Evolutionary conservation across 2,329 filamentous ascomycete species (phyloP), one percentile per base, ranked within the genome.

Genomic region (Rhynchosporium graminicola): DNA sequence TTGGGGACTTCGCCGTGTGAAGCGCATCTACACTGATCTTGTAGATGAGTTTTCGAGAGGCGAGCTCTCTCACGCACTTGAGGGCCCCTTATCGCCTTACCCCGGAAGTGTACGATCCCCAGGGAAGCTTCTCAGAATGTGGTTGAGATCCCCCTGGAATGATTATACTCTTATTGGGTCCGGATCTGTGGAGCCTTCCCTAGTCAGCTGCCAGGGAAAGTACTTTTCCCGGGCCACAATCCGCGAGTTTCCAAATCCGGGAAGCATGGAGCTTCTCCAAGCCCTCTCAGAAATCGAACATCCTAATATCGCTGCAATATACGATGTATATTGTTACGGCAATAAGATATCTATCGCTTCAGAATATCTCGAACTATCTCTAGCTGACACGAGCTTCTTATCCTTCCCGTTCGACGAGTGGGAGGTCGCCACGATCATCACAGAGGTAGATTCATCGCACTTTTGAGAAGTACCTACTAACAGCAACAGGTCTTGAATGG

Each of bases 211-310:
- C 46, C n/a, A n/a, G 52, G 47, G 58, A 42, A 45, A 38, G 36
- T 60, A 60, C 40, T 60, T 60, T 45, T 47, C 38, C 20, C 29
- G 42, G 38, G 57, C 36, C 15, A 52, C 46, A 26, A 45, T 60
- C 46, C 31, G 47, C 31, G 57, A 40, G 42, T 57, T 48, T 40
- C 31, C 51, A 28, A 57, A 57, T 57, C 47, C 52, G 20, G 60
- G 60, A 46, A 46, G 33, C 4, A 46, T 62, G 26, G 65, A 33
- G 69, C 70, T 57, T 70, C 64, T 62, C 40, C 43, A 57, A 43
- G 46, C 43, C 15, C 42, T 63, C 33, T 59, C 57, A 15, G 2
- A 45, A 12, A 56, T 60, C 48, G 20, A 48, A 43, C 56, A 63
- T 38, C 61, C 57, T 43, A 63, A 63, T 31, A 59, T 63, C 50